A percentile compares a stretch with the other conserved stretches of the same genome.
Conservation (phyloP, 257 asterid species). For the Przewalskia tangutica region DNA sequence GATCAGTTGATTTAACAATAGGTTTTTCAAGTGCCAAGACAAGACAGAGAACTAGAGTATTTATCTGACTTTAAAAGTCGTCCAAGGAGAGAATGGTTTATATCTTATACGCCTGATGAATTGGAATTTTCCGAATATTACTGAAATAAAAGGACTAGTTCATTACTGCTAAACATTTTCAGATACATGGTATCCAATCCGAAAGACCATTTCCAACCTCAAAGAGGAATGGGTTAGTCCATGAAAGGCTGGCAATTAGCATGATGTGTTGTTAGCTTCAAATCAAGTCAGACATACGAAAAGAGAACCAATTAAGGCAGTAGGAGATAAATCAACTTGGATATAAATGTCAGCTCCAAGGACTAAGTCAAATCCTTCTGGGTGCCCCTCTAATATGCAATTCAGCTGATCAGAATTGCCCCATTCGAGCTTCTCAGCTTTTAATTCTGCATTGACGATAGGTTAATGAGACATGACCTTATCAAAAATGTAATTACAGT, state of each 20-base stretch:
- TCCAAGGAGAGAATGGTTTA: background rate
- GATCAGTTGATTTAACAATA: background rate
- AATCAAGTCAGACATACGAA: background rate
- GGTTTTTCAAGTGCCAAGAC: background rate
- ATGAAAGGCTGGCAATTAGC: background rate
- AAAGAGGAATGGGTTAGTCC: background rate
- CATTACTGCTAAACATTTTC: background rate
- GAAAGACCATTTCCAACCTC: background rate
- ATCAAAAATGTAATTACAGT: background rate
- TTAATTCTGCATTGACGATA: constrained; percentile 33
- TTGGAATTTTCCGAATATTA: background rate
- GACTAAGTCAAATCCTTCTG: constrained; percentile 72
- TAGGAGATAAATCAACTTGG: constrained; percentile 25
- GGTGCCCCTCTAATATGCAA: constrained; percentile 40
- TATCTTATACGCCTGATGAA: background rate
- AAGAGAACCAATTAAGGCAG: background rate
- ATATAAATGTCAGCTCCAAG: constrained; percentile 99
- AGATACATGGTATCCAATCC: background rate
- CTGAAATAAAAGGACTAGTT: background rate
- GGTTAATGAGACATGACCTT: constrained; percentile 5
- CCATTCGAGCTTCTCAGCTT: constrained; percentile 84
- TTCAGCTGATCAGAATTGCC: constrained; percentile 66
- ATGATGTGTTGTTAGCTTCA: background rate
- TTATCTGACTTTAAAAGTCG: background rate
- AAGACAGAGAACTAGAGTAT: background rate